Base-by-base conservation (phyloP, 2,329 filamentous ascomycete species). In the Exophiala oligosperma region DNA sequence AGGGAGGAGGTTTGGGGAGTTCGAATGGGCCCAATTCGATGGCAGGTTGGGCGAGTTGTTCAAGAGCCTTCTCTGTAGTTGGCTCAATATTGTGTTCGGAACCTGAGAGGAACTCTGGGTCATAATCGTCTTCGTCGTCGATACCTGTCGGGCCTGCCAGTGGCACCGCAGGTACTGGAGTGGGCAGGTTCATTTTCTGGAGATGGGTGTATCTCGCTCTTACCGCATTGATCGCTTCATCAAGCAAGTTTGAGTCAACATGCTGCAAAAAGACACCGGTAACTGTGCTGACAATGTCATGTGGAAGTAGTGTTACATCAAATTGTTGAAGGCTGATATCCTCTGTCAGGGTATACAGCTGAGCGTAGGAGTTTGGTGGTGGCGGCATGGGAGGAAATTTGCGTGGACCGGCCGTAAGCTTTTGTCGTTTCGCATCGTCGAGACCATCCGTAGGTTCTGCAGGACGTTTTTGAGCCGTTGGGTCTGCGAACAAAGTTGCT, bases 81-180 rank as follows among this genome's bases (percentile, higher is more conserved):
- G 84, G 84, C 69, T 93, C 90, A 12, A 91, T 79, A 72, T 93
- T 90, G 49, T 88, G 75, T 32, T 91, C 86, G 69, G 93, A 89
- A 37, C 86, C 84, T 7, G 88, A 83, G 59, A 88, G 85, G 66
- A 91, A 92, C 69, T 95, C 90, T 0, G 93, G 92, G 68, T 97
- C 93, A 69, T 97, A 97, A 67, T 96, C 91, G 64, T 96, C 91
- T 21, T 96, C 92, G 43, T 96, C 92, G 7, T 88, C 86, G 5
- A 89, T 86, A 2, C 90, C 86, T 26, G 83, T 84, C 1, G 87
- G 72, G 8, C 60, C 63, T 12, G 61, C 60, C 57, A 66, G 58
- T 4, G 65, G 65, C 24, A 67, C 51, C 48, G 72, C 73, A 2
- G 67, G 68, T 14, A 68, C 56, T 35, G 63, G 55, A 44, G 64